Evolutionary conservation across 2,329 filamentous ascomycete species (phyloP).

Genomic region (Monosporascus cannonballus): DNA sequence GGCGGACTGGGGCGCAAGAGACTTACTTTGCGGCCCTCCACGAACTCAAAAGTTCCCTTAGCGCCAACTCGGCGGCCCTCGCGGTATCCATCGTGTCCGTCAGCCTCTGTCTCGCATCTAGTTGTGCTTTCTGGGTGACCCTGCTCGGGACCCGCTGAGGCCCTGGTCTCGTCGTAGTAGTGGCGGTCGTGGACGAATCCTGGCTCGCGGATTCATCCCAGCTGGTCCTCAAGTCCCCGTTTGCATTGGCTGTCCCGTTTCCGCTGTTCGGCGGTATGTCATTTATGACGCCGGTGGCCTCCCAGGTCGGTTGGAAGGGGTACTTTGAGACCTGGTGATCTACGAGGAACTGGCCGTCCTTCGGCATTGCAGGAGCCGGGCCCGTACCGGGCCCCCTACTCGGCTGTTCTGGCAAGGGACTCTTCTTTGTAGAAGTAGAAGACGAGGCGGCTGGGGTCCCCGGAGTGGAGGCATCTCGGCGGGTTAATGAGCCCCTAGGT

Average conservation of each 20-base stretch:
- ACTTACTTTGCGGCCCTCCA: constrained; percentile 76
- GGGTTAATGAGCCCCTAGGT: constrained; percentile 58
- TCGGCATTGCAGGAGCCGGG: constrained; percentile 34
- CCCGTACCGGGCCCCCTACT: constrained; percentile 19
- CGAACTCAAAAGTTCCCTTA: constrained; percentile 76
- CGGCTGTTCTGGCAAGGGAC: constrained; percentile 31
- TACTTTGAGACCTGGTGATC: constrained; percentile 49
- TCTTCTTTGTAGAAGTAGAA: constrained; percentile 24
- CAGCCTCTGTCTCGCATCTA: constrained; percentile 58
- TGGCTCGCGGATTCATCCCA: constrained; percentile 27
- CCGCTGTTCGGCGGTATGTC: constrained; percentile 47
- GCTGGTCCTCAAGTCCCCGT: constrained; percentile 35
- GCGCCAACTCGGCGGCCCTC: constrained; percentile 74
- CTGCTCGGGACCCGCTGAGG: constrained; percentile 40
- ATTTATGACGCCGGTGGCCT: constrained; percentile 72
- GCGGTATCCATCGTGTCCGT: constrained; percentile 72
- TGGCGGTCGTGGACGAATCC: constrained; percentile 18
- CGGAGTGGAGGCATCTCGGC: constrained; percentile 57
- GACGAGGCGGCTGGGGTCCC: constrained; percentile 40
- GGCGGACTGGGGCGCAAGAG: not conserved
- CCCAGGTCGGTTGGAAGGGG: constrained; percentile 60
- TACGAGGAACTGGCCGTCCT: constrained; percentile 35
- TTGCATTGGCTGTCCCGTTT: constrained; percentile 16
- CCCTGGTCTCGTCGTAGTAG: constrained; percentile 24
- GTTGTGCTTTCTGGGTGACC: constrained; percentile 51